Base-by-base conservation (phyloP, 2,329 filamentous ascomycete genomes). In the Aureobasidium pullulans region DNA sequence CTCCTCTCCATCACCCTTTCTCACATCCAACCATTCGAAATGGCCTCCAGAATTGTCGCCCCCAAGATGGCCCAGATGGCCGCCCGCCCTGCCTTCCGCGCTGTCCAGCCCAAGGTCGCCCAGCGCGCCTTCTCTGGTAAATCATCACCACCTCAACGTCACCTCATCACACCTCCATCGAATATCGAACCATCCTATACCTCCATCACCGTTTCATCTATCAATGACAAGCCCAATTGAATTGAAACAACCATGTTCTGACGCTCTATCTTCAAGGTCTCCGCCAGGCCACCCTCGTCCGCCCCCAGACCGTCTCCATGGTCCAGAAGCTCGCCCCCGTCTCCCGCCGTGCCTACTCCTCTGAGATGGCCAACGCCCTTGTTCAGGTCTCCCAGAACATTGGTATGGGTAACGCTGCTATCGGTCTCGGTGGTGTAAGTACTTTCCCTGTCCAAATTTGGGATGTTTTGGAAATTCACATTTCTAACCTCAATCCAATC, bases 311-410 rank as follows among this genome's bases (percentile, higher is more conserved):
- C 72, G 81, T 87, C 79, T 77, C 87, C 78, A 78, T 81, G 77
- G 70, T 70, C 69, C 76, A 81, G 76, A 70, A 74, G 66, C 74
- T 79, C 73, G 49, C 56, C 44, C 79, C 82, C 75, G 84, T 83
- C 77, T 60, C 63, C 54, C 70, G 66, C 64, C 88, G 88, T 75
- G 84, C 85, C 76, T 92, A 91, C 87, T 90, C 86, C 73, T 91
- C 88, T 73, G 88, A 92, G 85, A 89, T 92, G 78, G 88, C 88
- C 80, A 83, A 88, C 77, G 88, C 88, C 78, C 87, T 92, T 82
- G 88, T 92, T 76, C 87, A 91, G 84, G 88, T 90, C 80, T 91
- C 88, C 79, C 88, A 90, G 85, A 91, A 91, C 86, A 77, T 91
- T 73, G 88, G 88, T 84, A 91, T 91, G 88, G 88, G 88, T 79